Evolutionary conservation across 495 filamentous ascomycete genomes (phyloP).

Genomic region (Penicillium flavigenum): DNA sequence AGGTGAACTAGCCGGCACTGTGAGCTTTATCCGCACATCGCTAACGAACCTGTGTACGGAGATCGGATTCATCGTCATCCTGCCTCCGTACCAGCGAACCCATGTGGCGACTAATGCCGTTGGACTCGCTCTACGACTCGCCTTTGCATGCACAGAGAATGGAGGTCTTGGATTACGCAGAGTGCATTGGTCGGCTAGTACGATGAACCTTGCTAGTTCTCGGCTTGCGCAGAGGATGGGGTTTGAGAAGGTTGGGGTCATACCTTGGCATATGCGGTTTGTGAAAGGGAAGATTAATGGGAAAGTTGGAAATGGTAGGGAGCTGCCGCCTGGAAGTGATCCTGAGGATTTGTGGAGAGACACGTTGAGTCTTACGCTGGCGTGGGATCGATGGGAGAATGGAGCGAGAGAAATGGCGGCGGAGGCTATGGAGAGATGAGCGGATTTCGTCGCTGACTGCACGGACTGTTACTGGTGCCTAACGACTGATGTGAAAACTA

Average conservation of each 20-base stretch:
- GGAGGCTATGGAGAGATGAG: slow-evolving; percentile 13
- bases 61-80: slow-evolving; percentile 25
- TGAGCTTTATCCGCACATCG: slow-evolving; percentile 23
- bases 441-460: neutral
- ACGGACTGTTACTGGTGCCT: neutral
- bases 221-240: slow-evolving; percentile 26
- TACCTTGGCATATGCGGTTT: slow-evolving; percentile 25
- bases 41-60: slow-evolving; percentile 17
- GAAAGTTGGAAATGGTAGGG: slow-evolving; percentile 24
- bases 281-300: slow-evolving; percentile 18
- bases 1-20: slow-evolving; percentile 26
- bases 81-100: slow-evolving; percentile 27
- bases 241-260: slow-evolving; percentile 19
- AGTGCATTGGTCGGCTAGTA: slow-evolving; percentile 22
- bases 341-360: slow-evolving; percentile 26
- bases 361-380: slow-evolving; percentile 18
- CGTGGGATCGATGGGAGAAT: slow-evolving; percentile 23
- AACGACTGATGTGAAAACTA: neutral
- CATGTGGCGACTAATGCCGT: slow-evolving; percentile 25
- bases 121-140: slow-evolving; percentile 20
- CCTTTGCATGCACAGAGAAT: slow-evolving; percentile 9
- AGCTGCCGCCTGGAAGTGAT: slow-evolving; percentile 18
- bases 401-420: slow-evolving; percentile 7
- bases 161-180: slow-evolving; percentile 22
- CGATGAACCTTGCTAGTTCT: slow-evolving; percentile 19